These are phyloP conservation scores for Phytophthora aleatoria DNA, from an alignment of 352 stramenopile genomes.

Conservation along the genomic window DNA sequence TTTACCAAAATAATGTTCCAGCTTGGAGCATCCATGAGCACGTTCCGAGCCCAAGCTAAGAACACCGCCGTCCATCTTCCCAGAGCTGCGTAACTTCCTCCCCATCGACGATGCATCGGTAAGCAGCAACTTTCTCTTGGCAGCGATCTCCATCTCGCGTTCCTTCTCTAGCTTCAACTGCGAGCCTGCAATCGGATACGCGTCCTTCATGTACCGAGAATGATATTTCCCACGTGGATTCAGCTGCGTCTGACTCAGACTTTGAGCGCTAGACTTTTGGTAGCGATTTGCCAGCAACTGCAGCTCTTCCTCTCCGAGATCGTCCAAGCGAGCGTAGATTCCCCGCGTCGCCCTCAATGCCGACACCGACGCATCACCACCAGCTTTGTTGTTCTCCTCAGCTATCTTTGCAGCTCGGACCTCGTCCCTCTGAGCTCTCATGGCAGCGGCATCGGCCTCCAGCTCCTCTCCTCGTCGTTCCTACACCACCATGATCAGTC, in stretches of 20 bases:
- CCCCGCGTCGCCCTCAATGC: conserved; percentile 10
- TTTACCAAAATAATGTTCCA: conserved; percentile 57
- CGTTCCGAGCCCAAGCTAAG: conserved; percentile 18
- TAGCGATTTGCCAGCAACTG: conserved; percentile 50
- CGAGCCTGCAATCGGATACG: conserved; percentile 72
- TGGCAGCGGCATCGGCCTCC: conserved; percentile 30
- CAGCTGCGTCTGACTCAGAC: conserved; percentile 25
- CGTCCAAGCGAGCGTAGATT: conserved; percentile 58
- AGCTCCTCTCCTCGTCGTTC: conserved; percentile 42
- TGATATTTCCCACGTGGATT: conserved; percentile 79
- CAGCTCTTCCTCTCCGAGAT: conserved; percentile 44
- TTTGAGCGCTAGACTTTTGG: conserved; percentile 16
- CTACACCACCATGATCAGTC: conserved; percentile 20
- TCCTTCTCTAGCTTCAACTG: conserved; percentile 77
- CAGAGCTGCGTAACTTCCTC: not conserved
- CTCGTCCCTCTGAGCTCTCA: conserved; percentile 36
- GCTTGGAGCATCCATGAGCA: conserved; percentile 34
- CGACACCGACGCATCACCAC: not conserved
- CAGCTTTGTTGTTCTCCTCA: conserved; percentile 7
- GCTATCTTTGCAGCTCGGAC: conserved; percentile 12
- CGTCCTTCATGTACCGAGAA: conserved; percentile 62
- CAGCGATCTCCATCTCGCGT: conserved; percentile 51
- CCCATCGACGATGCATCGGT: conserved; percentile 18
- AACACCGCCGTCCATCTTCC: not conserved
- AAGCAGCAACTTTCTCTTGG: conserved; percentile 77